Base-by-base conservation (phyloP, 2,329 filamentous ascomycete species). In the Paraphoma sp. region DNA sequence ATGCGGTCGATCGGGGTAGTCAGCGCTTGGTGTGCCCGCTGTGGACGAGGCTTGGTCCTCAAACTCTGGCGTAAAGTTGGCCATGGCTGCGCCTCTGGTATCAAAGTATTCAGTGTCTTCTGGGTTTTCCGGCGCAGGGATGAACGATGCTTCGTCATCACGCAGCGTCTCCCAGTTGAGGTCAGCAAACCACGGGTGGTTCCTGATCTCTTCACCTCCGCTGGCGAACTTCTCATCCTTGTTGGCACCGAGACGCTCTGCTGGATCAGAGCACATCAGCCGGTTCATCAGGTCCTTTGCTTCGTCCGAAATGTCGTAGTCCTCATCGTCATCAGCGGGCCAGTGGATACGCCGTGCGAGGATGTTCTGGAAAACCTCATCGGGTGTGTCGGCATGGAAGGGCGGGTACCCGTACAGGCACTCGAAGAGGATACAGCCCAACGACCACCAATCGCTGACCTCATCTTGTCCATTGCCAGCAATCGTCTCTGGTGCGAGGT, bases 71-170 rank as follows among this genome's bases (percentile, higher is more conserved):
- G 90, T 89, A 75, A 99, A 99, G 3, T 91, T 91, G 69, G 97
- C 92, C 64, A 98, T 83, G 1, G 93, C 96, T 14, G 95, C 95
- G 29, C 95, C 95, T 63, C 95, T 87, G 18, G 92, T 80, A 78
- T 99, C 95, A 67, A 99, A 99, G 72, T 99, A 99, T 72, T 99
- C 96, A 0, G 95, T 99, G 71, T 99, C 94, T 75, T 99, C 95
- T 0, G 92, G 93, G 65, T 99, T 94, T 70, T 97, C 92, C 1
- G 91, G 89, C 41, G 91, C 90, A 0, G 95, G 95, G 10, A 99
- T 90, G 73, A 99, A 99, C 56, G 97, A 92, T 3, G 96, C 93
- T 71, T 97, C 93, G 62, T 98, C 94, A 70, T 98, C 89, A n/a
- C 97, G 84, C 17, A 99, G 79, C 0, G 89, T 92, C 28, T 93